Evolutionary conservation across 2,329 filamentous ascomycete species (phyloP).

Genomic region (Penicillium sp.): DNA sequence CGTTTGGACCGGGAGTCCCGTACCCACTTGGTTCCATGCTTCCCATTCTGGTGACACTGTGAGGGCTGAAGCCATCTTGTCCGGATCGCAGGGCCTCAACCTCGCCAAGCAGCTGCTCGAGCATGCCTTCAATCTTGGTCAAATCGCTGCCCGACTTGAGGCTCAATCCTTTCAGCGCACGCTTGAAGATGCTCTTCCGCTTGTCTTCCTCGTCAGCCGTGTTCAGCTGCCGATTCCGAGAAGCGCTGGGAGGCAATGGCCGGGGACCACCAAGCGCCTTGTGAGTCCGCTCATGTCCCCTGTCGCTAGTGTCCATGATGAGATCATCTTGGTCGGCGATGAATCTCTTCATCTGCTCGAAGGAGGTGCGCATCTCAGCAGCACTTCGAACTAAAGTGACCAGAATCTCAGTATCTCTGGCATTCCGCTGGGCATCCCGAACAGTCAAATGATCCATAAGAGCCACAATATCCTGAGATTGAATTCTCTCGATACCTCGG

Average conservation of each 20-base stretch:
- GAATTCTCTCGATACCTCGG: constrained; percentile 82
- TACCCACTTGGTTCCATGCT: constrained; percentile 73
- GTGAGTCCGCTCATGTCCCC: constrained; percentile 83
- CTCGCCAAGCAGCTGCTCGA: constrained; percentile 87
- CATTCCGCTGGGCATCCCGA: constrained; percentile 92
- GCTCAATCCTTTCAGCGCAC: constrained; percentile 87
- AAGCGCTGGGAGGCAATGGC: constrained; percentile 68
- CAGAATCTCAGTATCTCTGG: constrained; percentile 92
- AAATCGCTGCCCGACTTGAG: constrained; percentile 86
- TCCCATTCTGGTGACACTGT: constrained; percentile 34
- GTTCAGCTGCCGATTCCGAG: constrained; percentile 56
- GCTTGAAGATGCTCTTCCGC: constrained; percentile 89
- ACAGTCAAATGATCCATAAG: constrained; percentile 99
- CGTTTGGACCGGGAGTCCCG: constrained; percentile 77
- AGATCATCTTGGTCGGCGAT: constrained; percentile 87
- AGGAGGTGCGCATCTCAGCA: constrained; percentile 94
- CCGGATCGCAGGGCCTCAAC: constrained; percentile 76
- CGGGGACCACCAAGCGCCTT: constrained; percentile 82
- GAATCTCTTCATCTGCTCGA: constrained; percentile 91
- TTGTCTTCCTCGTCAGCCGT: constrained; percentile 65
- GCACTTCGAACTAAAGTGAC: constrained; percentile 91
- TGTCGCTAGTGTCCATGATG: constrained; percentile 82
- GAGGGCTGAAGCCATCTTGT: constrained; percentile 44
- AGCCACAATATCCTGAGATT: constrained; percentile 94
- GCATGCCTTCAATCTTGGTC: constrained; percentile 83